Conservation (phyloP, 257 asterid species). For the Thymus quinquecostatus region DNA sequence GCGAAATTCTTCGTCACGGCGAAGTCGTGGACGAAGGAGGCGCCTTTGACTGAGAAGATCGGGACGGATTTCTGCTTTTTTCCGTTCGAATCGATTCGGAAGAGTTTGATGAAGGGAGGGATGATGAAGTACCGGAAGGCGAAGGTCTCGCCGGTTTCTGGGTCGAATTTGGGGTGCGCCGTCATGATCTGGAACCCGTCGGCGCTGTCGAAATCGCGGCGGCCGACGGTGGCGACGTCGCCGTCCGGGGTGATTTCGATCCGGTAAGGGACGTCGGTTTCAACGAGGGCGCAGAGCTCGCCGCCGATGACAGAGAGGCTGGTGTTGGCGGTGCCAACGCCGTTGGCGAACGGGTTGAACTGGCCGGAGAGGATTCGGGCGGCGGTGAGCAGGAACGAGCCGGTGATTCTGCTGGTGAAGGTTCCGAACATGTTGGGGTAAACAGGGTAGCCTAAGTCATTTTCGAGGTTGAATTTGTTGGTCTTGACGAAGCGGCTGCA, state of each 20-base stretch:
- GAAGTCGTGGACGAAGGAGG: conserved; percentile 53
- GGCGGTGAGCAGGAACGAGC: conserved; percentile 30
- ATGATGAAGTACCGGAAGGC: conserved; percentile 49
- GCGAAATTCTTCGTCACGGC: conserved; percentile 56
- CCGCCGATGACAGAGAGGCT: conserved; percentile 55
- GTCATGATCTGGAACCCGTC: conserved; percentile 45
- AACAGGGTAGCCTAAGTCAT: conserved; percentile 36
- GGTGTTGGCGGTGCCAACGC: conserved; percentile 60
- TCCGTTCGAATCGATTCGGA: conserved; percentile 45
- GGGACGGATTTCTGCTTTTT: conserved; percentile 45
- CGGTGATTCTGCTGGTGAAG: conserved; percentile 35
- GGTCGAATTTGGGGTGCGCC: conserved; percentile 65
- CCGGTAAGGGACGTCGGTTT: conserved; percentile 56
- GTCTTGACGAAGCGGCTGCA: conserved; percentile 67
- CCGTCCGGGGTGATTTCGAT: conserved; percentile 46
- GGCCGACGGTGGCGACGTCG: conserved; percentile 47
- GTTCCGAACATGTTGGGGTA: conserved; percentile 51
- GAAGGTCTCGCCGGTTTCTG: conserved; percentile 48
- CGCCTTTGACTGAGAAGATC: conserved; percentile 41
- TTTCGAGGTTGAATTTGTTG: conserved; percentile 44
- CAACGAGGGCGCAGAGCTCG: conserved; percentile 47
- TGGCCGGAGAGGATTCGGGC: conserved; percentile 48
- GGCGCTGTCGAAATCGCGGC: conserved; percentile 40
- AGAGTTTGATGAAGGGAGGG: conserved; percentile 48
- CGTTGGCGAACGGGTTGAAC: conserved; percentile 36